phyloP scores from a whole-genome alignment of 768 basidiomycete species.

The Agaricus blazei region DNA sequence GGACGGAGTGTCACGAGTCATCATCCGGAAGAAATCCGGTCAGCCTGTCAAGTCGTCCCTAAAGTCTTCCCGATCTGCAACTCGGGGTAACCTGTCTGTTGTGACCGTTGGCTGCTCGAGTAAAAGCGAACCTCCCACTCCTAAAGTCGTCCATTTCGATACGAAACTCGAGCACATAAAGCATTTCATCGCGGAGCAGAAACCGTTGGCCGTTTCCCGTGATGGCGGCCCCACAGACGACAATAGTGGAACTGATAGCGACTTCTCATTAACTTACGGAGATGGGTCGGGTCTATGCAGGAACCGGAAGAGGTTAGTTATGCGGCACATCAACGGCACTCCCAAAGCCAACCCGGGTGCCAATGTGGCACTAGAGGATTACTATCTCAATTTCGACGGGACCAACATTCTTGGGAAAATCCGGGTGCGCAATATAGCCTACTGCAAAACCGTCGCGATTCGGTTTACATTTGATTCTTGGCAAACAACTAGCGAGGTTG shows the following conservation, averaged over 20 bases:
- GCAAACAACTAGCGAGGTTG: conserved; percentile 95
- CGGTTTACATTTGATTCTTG: conserved; percentile 93
- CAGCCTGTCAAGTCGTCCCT: conserved; percentile 90
- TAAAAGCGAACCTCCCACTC: conserved; percentile 79
- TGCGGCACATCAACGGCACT: conserved; percentile 71
- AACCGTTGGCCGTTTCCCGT: conserved; percentile 88
- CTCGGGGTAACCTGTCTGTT: conserved; percentile 45
- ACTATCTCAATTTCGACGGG: conserved; percentile 48
- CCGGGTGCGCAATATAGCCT: conserved; percentile 81
- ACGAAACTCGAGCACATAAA: conserved; percentile 90
- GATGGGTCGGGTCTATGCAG: conserved; percentile 24
- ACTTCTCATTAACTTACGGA: conserved; percentile 69
- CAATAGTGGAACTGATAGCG: conserved; percentile 74
- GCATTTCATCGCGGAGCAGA: conserved; percentile 91
- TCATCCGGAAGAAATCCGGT: conserved; percentile 87
- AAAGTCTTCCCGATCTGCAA: conserved; percentile 60
- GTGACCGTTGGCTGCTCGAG: conserved; percentile 41
- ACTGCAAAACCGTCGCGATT: conserved; percentile 80
- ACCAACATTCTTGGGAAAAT: conserved; percentile 64
- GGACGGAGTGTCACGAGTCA: conserved; percentile 35
- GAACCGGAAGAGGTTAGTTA: conserved; percentile 37
- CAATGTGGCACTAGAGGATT: conserved; percentile 50
- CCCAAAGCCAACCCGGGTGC: conserved; percentile 27
- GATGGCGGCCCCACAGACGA: conserved; percentile 86
- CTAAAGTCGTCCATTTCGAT: conserved; percentile 92